phyloP scores from a whole-genome alignment of 1,139 yeast genomes.

The Yamadazyma atlantica region DNA sequence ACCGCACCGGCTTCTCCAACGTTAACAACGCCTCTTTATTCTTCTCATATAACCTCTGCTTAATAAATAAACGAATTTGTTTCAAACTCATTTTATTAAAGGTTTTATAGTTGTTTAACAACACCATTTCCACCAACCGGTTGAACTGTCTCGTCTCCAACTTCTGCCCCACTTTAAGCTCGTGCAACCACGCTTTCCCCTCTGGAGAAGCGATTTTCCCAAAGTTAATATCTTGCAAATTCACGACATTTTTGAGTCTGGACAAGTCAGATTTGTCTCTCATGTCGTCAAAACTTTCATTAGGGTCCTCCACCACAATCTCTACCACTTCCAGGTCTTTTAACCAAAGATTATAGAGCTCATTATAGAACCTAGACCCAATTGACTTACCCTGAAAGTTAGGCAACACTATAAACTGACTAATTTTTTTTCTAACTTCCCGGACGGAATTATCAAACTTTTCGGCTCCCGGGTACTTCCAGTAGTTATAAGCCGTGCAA shows the following conservation, averaged over 20 bases:
- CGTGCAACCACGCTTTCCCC: conserved; percentile 40
- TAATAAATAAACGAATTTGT: conserved; percentile 60
- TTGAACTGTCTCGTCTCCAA: conserved; percentile 77
- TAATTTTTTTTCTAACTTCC: conserved; percentile 68
- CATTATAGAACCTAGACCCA: conserved; percentile 66
- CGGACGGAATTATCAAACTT: conserved; percentile 51
- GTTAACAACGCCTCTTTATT: conserved; percentile 76
- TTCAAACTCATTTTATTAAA: conserved; percentile 27
- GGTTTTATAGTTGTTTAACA: conserved; percentile 45
- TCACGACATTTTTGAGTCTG: conserved; percentile 34
- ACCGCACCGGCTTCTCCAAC: conserved; percentile 59
- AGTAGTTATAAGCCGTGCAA: conserved; percentile 80
- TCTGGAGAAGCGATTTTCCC: conserved; percentile 16
- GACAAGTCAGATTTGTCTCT: conserved; percentile 80
- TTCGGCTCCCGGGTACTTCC: conserved; percentile 63
- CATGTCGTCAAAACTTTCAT: conserved; percentile 87
- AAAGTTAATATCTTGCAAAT: conserved; percentile 19
- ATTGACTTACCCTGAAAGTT: conserved; percentile 69
- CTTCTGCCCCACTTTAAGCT: conserved; percentile 45
- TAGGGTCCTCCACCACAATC: conserved; percentile 92
- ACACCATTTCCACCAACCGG: conserved; percentile 73
- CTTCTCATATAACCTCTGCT: conserved; percentile 69
- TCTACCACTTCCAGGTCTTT: conserved; percentile 57
- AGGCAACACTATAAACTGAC: conserved; percentile 86
- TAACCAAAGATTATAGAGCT: conserved; percentile 56